phyloP scores from a whole-genome alignment of 2,329 filamentous ascomycete genomes.

The Aspergillus fijiensis region DNA sequence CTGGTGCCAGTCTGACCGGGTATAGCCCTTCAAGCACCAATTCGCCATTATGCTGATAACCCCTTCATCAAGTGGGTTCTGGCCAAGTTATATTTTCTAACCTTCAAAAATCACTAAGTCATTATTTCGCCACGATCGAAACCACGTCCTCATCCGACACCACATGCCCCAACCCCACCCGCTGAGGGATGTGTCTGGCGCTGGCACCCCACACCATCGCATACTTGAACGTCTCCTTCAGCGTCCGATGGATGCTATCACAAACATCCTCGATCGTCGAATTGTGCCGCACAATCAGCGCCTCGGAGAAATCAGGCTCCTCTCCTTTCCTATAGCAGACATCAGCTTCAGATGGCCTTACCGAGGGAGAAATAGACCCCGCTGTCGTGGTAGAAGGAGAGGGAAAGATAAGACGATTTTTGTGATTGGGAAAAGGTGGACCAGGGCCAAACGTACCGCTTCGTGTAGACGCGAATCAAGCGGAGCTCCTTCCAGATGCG shows the following conservation, averaged over 20 bases:
- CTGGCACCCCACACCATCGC: slow-evolving; percentile 97
- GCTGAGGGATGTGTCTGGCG: slow-evolving; percentile 88
- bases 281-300: slow-evolving; percentile 84
- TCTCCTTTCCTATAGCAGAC: slow-evolving; percentile 67
- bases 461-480: slow-evolving; percentile 92
- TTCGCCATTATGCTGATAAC: too few species aligned
- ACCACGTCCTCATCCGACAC: slow-evolving; percentile 72
- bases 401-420: too few species aligned
- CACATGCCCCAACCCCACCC: slow-evolving; percentile 79
- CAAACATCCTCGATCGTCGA: slow-evolving; percentile 96
- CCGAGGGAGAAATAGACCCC: too few species aligned
- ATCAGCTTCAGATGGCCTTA: slow-evolving; percentile 6
- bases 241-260: slow-evolving; percentile 84
- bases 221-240: slow-evolving; percentile 99
- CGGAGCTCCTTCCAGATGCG: slow-evolving; percentile 91
- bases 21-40: too few species aligned
- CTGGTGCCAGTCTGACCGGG: too few species aligned
- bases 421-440: too few species aligned
- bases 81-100: background rate
- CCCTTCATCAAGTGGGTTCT: too few species aligned
- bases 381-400: too few species aligned
- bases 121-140: slow-evolving; percentile 58
- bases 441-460: slow-evolving; percentile 50
- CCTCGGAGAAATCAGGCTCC: slow-evolving; percentile 86
- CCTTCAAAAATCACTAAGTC: background rate